Conservation (phyloP, 257 asterid species). For the Paulownia fortunei region DNA sequence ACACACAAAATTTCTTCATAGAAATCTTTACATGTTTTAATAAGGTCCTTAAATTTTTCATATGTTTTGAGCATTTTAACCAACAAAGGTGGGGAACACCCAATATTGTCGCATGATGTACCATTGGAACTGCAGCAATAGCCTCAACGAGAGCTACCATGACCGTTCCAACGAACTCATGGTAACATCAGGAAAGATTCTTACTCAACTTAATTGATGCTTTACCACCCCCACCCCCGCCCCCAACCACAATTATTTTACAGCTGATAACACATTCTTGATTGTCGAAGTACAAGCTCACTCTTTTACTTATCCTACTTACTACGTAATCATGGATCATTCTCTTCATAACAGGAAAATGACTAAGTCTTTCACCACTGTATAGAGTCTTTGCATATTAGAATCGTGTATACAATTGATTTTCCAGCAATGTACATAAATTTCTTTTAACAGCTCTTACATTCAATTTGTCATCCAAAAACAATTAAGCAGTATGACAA, state of each 20-base stretch:
- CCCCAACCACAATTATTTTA: background rate
- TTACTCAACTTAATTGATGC: background rate
- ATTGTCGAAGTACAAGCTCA: background rate
- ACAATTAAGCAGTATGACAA: background rate
- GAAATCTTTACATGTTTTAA: background rate
- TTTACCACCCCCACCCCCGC: background rate
- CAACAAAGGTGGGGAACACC: background rate
- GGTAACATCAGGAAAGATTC: background rate
- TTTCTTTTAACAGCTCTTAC: background rate
- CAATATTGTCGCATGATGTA: background rate
- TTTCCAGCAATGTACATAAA: background rate
- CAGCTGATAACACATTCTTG: background rate
- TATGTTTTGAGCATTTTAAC: background rate
- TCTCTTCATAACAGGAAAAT: background rate
- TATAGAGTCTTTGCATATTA: slow-evolving; percentile 10
- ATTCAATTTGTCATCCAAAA: background rate
- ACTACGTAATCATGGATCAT: background rate
- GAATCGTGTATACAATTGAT: background rate
- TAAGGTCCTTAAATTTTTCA: background rate
- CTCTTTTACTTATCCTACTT: background rate
- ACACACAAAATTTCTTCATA: background rate
- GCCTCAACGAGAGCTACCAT: background rate
- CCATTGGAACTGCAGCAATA: background rate
- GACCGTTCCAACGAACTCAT: too few species aligned
- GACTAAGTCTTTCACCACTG: background rate